Conservation (phyloP, 202 grass and related monocot genomes). For the Hordeum pubiflorum region DNA sequence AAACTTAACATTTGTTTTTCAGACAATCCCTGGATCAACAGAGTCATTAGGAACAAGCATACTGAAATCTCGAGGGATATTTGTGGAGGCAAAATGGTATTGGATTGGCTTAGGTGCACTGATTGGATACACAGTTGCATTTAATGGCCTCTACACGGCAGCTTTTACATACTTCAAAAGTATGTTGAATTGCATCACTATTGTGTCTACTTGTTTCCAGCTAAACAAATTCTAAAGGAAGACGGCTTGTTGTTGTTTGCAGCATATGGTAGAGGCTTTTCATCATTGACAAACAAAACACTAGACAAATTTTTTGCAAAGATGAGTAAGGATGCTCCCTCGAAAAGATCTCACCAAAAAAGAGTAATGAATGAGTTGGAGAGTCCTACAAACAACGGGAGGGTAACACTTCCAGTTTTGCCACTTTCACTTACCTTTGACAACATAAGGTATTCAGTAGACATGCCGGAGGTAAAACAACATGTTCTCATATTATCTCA, state of each 20-base stretch:
- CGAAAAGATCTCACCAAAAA: not conserved
- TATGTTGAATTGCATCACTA: slow-evolving; percentile 1
- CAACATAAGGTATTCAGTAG: slow-evolving; percentile 49
- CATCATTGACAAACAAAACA: slow-evolving; percentile 19
- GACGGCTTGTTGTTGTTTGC: not conserved
- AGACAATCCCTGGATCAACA: not conserved
- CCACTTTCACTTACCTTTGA: slow-evolving; percentile 53
- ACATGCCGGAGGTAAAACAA: slow-evolving; percentile 48
- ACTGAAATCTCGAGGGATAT: slow-evolving; percentile 35
- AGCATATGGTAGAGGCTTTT: slow-evolving; percentile 30
- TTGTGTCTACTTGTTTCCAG: not conserved
- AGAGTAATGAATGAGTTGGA: not conserved
- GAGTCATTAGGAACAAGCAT: slow-evolving; percentile 23
- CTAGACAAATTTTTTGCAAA: slow-evolving; percentile 26
- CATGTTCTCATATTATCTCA: not conserved
- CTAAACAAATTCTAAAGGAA: not conserved
- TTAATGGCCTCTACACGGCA: slow-evolving; percentile 38
- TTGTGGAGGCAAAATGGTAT: slow-evolving; percentile 53
- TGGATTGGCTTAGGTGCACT: slow-evolving; percentile 48
- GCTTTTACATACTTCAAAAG: slow-evolving; percentile 39
- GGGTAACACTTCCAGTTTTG: slow-evolving; percentile 23
- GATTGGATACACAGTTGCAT: slow-evolving; percentile 39
- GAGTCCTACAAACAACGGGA: not conserved
- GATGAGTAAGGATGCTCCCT: slow-evolving; percentile 29
- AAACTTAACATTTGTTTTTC: not conserved